Base-by-base conservation (phyloP, 1,139 yeast genomes). In the Yamadazyma friedrichii region DNA sequence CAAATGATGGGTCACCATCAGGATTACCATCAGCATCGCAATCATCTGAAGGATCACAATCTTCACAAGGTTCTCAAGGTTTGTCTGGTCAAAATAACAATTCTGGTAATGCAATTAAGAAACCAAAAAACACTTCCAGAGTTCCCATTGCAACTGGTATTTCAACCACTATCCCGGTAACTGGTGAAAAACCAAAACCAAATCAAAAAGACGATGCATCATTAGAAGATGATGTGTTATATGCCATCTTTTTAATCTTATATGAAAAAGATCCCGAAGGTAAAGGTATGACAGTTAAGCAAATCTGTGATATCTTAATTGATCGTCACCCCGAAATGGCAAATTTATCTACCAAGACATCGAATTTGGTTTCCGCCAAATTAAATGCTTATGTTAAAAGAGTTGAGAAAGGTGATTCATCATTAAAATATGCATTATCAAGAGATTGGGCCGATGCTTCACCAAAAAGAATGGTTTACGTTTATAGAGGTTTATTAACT, bases 371-470 rank as follows among this genome's bases (percentile, higher is more conserved):
- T 3, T 77, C 85, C 51, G 95, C 95, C 11, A 86, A 86, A 56
- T 67, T 86, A 52, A 86, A 86, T 58, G 93, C 94, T 15, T 86
- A 86, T 54, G 93, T 85, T 36, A 86, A 86, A 57, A 74, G 89
- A 52, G 88, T 85, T 26, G 94, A 86, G 60, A 82, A 78, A 72
- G 93, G 93, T 49, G 94, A 85, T 57, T 71, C 80, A 47, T 75
- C 79, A 37, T 70, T 86, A 54, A 76, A 76, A 45, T 85, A 85
- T 58, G 88, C 93, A 17, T 65, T 86, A 39, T 82, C 88, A 2
- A 75, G 95, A 63, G 93, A 85, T 59, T 86, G 95, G 95, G 91
- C 93, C 3, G 91, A 84, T 59, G 88, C 91, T 12, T 81, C 88
- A 4, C 95, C 95, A 36, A 83, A 86, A 55, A 74, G 95, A 67